Percentiles rank a stretch among this genome's conserved stretches.
Evolutionary conservation across 768 basidiomycete genomes (phyloP).

Genomic region (Russula lepida): DNA sequence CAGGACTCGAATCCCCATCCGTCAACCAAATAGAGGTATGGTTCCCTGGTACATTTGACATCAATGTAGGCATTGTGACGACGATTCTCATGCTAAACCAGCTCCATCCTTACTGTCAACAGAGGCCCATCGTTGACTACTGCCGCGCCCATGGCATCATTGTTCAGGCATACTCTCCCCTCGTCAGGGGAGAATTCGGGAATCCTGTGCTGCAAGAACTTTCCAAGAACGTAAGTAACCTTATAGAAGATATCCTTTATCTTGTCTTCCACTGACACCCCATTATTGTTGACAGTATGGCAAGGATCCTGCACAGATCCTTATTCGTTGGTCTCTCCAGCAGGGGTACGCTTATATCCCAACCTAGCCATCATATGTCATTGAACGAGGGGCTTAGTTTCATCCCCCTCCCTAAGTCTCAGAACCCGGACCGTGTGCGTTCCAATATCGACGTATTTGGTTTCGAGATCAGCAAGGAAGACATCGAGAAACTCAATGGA

Average conservation of each 20-base stretch:
- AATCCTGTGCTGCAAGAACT: slow-evolving; percentile 46
- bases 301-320: slow-evolving; percentile 66
- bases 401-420: slow-evolving; percentile 77
- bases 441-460: slow-evolving; percentile 71
- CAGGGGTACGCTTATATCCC: slow-evolving; percentile 45
- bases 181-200: slow-evolving; percentile 43
- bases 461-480: slow-evolving; percentile 58
- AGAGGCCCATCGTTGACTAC: slow-evolving; percentile 33
- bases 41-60: background rate
- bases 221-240: slow-evolving; percentile 46
- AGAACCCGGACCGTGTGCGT: slow-evolving; percentile 56
- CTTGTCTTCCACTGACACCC: background rate
- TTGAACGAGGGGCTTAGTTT: slow-evolving; percentile 38
- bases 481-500: slow-evolving; percentile 55
- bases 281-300: slow-evolving; percentile 33
- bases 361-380: background rate
- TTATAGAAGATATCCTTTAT: background rate
- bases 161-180: slow-evolving; percentile 69
- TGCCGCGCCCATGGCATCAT: slow-evolving; percentile 51
- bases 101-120: slow-evolving; percentile 66
- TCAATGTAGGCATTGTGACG: background rate
- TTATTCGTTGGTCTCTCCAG: slow-evolving; percentile 88
- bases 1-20: slow-evolving; percentile 54
- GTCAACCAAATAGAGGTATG: slow-evolving; percentile 78
- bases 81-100: slow-evolving; percentile 26